Evolutionary conservation across 257 asterid species (phyloP).

Genomic region (Solanum chilense): DNA sequence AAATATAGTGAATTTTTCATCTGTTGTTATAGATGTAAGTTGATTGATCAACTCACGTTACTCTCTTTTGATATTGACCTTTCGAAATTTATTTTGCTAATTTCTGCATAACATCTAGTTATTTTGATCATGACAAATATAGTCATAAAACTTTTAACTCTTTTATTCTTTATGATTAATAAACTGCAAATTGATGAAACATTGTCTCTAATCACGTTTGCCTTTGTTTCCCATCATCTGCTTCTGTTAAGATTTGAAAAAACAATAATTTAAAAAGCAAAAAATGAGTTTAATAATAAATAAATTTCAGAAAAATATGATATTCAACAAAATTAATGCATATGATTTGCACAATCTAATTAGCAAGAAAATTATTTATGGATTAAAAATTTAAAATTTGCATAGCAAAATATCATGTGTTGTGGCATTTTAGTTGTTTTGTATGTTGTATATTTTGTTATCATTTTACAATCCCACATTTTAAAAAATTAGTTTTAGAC

Average conservation of each 20-base stretch:
- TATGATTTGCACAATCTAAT: background rate
- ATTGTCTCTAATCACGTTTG: background rate
- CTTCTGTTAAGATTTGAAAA: background rate
- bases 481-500: background rate
- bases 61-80: background rate
- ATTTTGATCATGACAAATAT: too few relatives aligned
- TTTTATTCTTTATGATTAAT: background rate
- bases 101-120: too few relatives aligned
- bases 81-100: background rate
- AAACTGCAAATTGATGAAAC: background rate
- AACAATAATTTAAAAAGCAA: background rate
- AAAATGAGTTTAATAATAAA: background rate
- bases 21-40: rapidly evolving
- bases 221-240: background rate
- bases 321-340: background rate
- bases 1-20: background rate
- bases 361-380: too few relatives aligned
- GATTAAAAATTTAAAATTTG: background rate
- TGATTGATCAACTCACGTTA: background rate
- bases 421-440: background rate
- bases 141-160: background rate
- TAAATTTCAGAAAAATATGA: background rate
- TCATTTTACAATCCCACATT: background rate
- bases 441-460: background rate
- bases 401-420: background rate